Evolutionary conservation across 768 basidiomycete species (phyloP).

Genomic region (Amanita fuliginea): DNA sequence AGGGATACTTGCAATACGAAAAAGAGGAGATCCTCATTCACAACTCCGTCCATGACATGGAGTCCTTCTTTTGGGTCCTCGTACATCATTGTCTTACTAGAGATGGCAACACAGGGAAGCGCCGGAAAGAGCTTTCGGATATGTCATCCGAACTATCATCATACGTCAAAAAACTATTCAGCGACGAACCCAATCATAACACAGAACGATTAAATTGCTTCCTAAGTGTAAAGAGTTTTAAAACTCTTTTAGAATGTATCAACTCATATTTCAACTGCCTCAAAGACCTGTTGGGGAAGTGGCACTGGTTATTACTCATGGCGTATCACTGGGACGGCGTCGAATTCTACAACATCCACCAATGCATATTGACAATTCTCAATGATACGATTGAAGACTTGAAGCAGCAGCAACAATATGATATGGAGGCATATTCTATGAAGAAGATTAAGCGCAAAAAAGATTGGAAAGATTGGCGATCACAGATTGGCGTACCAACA

Average conservation of each 20-base stretch:
- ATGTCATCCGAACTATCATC: not conserved
- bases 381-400: not conserved
- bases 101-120: constrained; percentile 9
- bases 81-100: constrained; percentile 11
- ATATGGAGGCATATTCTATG: too few relatives aligned
- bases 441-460: too few relatives aligned
- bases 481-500: too few relatives aligned
- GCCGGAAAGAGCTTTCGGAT: not conserved
- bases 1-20: not conserved
- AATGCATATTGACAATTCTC: not conserved
- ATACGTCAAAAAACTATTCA: not conserved
- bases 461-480: too few relatives aligned
- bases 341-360: not conserved
- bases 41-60: constrained; percentile 11
- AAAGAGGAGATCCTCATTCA: not conserved
- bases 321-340: not conserved
- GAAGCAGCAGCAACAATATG: not conserved
- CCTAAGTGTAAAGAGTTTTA: too few relatives aligned
- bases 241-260: not conserved
- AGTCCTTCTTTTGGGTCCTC: constrained; percentile 15
- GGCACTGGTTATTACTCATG: not conserved
- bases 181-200: too few relatives aligned
- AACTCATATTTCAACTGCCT: not conserved
- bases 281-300: not conserved
- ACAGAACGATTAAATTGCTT: too few relatives aligned